These are phyloP conservation scores for Tylopilus plumbeoviolaceoides DNA, from an alignment of 768 basidiomycete genomes.

Conservation along the genomic window DNA sequence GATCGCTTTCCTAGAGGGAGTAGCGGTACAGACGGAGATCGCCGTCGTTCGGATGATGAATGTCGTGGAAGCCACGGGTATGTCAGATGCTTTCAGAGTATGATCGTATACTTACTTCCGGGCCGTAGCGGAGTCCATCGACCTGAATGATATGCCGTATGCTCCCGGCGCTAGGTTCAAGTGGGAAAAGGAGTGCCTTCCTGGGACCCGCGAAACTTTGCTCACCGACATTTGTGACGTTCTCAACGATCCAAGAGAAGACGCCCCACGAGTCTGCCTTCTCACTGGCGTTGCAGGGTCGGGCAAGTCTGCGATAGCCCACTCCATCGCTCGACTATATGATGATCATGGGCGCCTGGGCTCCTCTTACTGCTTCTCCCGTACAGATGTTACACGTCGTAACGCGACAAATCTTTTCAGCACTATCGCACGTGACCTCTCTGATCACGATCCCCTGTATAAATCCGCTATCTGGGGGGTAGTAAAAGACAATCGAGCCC, in stretches of 20 bases:
- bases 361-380: background rate
- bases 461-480: background rate
- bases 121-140: background rate
- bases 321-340: no score
- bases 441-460: no score
- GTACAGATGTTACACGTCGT: background rate
- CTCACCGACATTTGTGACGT: background rate
- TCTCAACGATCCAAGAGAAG: background rate
- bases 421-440: background rate
- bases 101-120: no score
- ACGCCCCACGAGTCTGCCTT: background rate
- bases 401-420: background rate
- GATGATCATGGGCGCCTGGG: background rate
- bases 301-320: no score
- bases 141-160: background rate
- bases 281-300: no score
- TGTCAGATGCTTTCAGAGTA: no score
- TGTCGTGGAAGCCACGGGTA: no score
- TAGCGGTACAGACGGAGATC: no score
- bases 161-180: background rate
- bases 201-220: background rate
- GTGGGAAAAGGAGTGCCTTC: background rate
- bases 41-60: no score
- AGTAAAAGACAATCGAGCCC: background rate
- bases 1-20: no score